A percentile compares a stretch with the other conserved stretches of the same genome.
Conservation (phyloP, 495 filamentous ascomycete genomes). For the Symbiotaphrina buchneri region DNA sequence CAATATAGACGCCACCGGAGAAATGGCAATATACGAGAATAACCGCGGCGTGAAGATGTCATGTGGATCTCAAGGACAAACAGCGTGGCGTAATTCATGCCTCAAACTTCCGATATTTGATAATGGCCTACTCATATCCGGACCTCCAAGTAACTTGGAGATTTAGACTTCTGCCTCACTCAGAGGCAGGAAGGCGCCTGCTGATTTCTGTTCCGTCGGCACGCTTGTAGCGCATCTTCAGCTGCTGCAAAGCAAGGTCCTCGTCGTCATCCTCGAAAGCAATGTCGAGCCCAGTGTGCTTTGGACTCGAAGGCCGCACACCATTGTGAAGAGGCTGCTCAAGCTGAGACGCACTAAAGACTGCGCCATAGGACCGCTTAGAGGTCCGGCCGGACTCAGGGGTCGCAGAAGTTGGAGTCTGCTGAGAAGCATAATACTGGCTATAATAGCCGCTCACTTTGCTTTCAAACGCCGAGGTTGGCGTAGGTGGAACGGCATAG, state of each 20-base stretch:
- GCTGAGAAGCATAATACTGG: constrained; percentile 1
- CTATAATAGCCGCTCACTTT: constrained; percentile 1
- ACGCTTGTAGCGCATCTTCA: constrained; percentile 24
- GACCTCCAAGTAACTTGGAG: too few species aligned
- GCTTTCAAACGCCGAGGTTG: background rate
- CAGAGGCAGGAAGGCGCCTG: constrained; percentile 4
- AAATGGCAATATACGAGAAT: too few species aligned
- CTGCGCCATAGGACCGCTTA: constrained; percentile 11
- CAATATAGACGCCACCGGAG: too few species aligned
- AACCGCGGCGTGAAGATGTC: too few species aligned
- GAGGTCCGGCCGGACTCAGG: constrained; percentile 5
- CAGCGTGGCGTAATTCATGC: too few species aligned
- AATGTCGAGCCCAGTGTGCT: constrained; percentile 10
- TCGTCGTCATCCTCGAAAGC: constrained; percentile 14
- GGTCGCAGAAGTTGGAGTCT: constrained; percentile 3
- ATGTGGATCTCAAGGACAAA: too few species aligned
- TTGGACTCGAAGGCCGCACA: constrained; percentile 17
- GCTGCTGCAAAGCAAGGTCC: constrained; percentile 7
- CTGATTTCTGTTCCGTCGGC: constrained; percentile 12
- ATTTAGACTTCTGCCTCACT: too few species aligned
- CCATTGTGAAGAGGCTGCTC: constrained; percentile 21
- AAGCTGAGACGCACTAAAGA: constrained; percentile 7
- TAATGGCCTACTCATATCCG: too few species aligned
- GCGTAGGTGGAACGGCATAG: background rate
- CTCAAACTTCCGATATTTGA: too few species aligned